Base-by-base conservation (phyloP, 2,329 filamentous ascomycete species). In the Trichoderma semiorbis region DNA sequence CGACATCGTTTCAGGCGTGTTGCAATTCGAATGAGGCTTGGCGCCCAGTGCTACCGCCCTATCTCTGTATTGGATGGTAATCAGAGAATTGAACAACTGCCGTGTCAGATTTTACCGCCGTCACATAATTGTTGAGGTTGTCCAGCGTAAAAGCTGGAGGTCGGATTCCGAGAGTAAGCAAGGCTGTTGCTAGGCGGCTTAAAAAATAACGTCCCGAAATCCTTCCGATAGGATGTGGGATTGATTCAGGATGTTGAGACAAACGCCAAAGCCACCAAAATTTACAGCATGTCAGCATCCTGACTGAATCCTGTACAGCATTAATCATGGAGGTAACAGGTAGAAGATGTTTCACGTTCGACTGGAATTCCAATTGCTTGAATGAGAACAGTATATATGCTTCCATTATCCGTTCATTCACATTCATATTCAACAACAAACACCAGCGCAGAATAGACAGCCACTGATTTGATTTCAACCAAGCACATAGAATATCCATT, bases 161-260 rank as follows among this genome's bases (percentile, higher is more conserved):
- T 61, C 58, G 58, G 58, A 61, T 61, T 61, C 58, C 58, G 58
- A 61, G 58, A 36, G 14, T 36, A 61, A 61, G 58, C 58, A 61
- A 36, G 43, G 43, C 10, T n/a, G 18, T 6, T n/a, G 26, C 16
- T 11, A 30, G 14, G 28, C 7, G 26, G 28, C 50, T 34, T n/a
- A 66, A 32, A 28, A 58, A 18, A 34, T 7, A 66, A 66, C 63
- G 43, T 34, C 43, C 43, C 39, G 32, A 66, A 34, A 66, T 53
- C 32, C 43, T 53, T 43, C 36, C 50, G 43, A 55, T 1, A 11
- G 28, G 16, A 34, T 34, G 16, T 66, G 43, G 43, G 28, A 24
- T 34, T 18, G n/a, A 70, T 11, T 30, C 7, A 61, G 55, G 16
- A 32, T n/a, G 55, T 18, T n/a, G n/a, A 58, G 55, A n/a, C 28